Percentiles rank a stretch among this genome's conserved stretches.
phyloP scores from a whole-genome alignment of 345 rosid species.

The Populus alba region DNA sequence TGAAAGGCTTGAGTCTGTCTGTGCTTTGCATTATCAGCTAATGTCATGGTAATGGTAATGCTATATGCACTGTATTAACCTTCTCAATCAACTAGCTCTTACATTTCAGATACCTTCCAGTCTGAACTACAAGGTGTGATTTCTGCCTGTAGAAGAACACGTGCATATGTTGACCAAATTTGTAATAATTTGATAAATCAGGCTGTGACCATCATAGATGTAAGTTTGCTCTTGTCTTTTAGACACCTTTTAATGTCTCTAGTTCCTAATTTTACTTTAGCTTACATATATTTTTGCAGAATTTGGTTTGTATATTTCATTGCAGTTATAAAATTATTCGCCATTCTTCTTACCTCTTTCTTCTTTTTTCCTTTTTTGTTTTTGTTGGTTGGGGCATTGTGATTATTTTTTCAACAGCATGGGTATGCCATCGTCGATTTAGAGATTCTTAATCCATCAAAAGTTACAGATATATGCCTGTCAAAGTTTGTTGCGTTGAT shows the following conservation, averaged over 20 bases:
- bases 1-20: constrained; percentile 11
- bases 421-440: constrained; percentile 77
- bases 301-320: background rate
- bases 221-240: constrained; percentile 34
- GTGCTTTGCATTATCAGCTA: background rate
- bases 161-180: constrained; percentile 54
- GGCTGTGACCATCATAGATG: constrained; percentile 55
- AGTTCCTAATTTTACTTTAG: constrained; percentile 1
- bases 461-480: constrained; percentile 54
- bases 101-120: constrained; percentile 50
- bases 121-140: constrained; percentile 66
- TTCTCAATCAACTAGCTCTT: constrained; percentile 15
- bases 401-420: constrained; percentile 40
- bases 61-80: background rate
- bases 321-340: background rate
- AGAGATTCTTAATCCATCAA: constrained; percentile 53
- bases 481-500: constrained; percentile 60
- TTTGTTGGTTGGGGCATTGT: constrained; percentile 2
- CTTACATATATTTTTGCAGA: background rate
- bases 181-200: constrained; percentile 51
- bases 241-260: background rate
- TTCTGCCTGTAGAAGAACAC: constrained; percentile 65
- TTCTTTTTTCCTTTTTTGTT: too few species aligned
- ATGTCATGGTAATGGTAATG: background rate
- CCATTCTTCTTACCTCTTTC: constrained; percentile 5